These are phyloP conservation scores for Orbilia oligospora DNA, from an alignment of 2,329 filamentous ascomycete genomes.

Conservation along the genomic window DNA sequence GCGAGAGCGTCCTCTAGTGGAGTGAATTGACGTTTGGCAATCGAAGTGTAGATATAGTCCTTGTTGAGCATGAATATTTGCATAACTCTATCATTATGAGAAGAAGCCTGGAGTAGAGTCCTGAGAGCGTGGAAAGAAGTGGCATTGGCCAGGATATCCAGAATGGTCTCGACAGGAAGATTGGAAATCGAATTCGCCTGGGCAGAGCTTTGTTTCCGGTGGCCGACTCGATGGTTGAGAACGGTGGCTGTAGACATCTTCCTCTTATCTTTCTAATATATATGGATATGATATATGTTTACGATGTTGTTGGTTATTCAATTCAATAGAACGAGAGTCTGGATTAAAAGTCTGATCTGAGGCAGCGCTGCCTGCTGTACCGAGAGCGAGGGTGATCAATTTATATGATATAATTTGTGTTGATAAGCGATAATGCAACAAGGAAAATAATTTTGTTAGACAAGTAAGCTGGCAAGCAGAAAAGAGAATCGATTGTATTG, in stretches of 20 bases:
- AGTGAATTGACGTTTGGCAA: slow-evolving; percentile 56
- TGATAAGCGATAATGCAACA: slow-evolving; percentile 47
- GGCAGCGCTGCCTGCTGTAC: not conserved
- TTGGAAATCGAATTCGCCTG: slow-evolving; percentile 52
- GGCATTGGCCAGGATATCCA: slow-evolving; percentile 53
- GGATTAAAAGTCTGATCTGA: not conserved
- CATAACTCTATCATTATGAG: slow-evolving; percentile 46
- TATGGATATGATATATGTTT: slow-evolving; percentile 4
- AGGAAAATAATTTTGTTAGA: slow-evolving; percentile 12
- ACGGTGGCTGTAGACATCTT: slow-evolving; percentile 49
- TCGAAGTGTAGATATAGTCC: slow-evolving; percentile 49
- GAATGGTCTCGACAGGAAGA: slow-evolving; percentile 51
- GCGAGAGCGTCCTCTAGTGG: slow-evolving; percentile 56
- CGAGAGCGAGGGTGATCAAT: slow-evolving; percentile 9
- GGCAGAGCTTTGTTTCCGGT: slow-evolving; percentile 45
- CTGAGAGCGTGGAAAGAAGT: slow-evolving; percentile 45
- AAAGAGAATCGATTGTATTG: slow-evolving; percentile 9
- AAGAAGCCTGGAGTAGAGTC: slow-evolving; percentile 45
- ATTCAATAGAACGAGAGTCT: slow-evolving; percentile 2
- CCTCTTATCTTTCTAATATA: slow-evolving; percentile 2
- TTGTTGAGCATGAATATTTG: slow-evolving; percentile 59
- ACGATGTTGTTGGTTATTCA: not conserved
- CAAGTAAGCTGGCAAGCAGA: not conserved
- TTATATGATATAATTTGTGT: slow-evolving; percentile 34
- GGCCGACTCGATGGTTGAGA: slow-evolving; percentile 39